Conservation (phyloP, 192 early-diverging fungal species). For the Spizellomyces sp. region DNA sequence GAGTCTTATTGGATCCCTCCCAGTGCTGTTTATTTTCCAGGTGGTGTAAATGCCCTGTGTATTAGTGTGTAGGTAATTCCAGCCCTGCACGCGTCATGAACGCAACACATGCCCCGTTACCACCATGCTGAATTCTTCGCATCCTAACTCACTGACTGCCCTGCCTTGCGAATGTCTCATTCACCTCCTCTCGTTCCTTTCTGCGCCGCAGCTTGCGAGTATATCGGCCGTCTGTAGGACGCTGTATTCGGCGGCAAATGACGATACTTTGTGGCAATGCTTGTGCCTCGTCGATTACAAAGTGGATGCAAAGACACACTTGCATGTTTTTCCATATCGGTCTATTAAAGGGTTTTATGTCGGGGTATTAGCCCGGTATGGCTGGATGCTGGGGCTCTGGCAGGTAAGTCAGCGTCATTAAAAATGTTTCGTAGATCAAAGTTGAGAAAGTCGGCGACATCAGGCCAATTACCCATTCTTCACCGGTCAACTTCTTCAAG, state of each 20-base stretch:
- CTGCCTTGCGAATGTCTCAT: too few species aligned
- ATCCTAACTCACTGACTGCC: too few species aligned
- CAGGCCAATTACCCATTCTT: constrained; percentile 28
- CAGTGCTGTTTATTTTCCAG: too few species aligned
- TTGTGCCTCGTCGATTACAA: constrained; percentile 1
- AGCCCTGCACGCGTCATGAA: too few species aligned
- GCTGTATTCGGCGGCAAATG: not conserved
- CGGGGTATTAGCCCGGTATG: constrained; percentile 11
- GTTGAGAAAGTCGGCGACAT: not conserved
- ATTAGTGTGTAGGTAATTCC: too few species aligned
- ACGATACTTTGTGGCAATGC: constrained; percentile 11
- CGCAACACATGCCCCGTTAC: too few species aligned
- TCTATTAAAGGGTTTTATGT: constrained; percentile 8
- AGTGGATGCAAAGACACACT: not conserved
- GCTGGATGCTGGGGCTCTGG: constrained; percentile 17
- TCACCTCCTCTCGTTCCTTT: too few species aligned
- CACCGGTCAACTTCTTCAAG: constrained; percentile 11
- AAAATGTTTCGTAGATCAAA: not conserved
- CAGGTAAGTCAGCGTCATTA: constrained; percentile 1
- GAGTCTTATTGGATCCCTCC: too few species aligned
- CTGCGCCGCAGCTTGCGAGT: too few species aligned
- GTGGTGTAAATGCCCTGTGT: too few species aligned
- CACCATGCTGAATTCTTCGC: too few species aligned
- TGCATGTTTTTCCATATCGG: not conserved
- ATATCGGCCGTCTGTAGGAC: too few species aligned